Conservation (phyloP, 2,329 filamentous ascomycete species). For the Davidsoniella virescens region DNA sequence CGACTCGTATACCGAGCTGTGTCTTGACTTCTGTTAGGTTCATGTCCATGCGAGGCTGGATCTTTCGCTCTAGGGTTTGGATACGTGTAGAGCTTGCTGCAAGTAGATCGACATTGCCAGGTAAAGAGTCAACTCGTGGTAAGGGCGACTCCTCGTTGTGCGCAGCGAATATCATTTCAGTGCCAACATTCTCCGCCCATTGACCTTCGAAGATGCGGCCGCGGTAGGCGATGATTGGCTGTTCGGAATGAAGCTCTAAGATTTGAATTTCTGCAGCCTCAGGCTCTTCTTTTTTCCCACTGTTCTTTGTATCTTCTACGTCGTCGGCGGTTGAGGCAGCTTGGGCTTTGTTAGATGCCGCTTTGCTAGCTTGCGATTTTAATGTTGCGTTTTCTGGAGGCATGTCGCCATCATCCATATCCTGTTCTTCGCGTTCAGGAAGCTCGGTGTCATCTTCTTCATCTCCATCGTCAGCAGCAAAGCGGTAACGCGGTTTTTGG, state of each 20-base stretch:
- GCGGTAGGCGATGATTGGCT: constrained; percentile 66
- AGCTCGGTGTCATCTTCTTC: constrained; percentile 19
- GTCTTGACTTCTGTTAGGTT: constrained; percentile 21
- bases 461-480: constrained; percentile 16
- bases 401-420: constrained; percentile 13
- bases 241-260: constrained; percentile 59
- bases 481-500: constrained; percentile 12
- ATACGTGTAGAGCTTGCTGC: constrained; percentile 56
- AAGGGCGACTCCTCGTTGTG: constrained; percentile 20
- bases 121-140: constrained; percentile 33
- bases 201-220: constrained; percentile 62
- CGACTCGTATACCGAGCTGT: constrained; percentile 29
- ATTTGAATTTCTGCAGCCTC: constrained; percentile 47
- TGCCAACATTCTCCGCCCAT: constrained; percentile 74
- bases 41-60: constrained; percentile 30
- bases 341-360: background rate
- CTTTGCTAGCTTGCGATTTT: background rate
- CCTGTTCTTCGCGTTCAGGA: constrained; percentile 22
- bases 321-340: background rate
- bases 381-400: background rate
- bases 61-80: constrained; percentile 45
- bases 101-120: constrained; percentile 50
- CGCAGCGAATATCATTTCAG: constrained; percentile 56
- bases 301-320: constrained; percentile 2
- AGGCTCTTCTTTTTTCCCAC: constrained; percentile 7